Percentiles rank a stretch among this genome's conserved stretches.
phyloP scores from a whole-genome alignment of 2,329 filamentous ascomycete genomes.

The Fusarium oligoseptatum region DNA sequence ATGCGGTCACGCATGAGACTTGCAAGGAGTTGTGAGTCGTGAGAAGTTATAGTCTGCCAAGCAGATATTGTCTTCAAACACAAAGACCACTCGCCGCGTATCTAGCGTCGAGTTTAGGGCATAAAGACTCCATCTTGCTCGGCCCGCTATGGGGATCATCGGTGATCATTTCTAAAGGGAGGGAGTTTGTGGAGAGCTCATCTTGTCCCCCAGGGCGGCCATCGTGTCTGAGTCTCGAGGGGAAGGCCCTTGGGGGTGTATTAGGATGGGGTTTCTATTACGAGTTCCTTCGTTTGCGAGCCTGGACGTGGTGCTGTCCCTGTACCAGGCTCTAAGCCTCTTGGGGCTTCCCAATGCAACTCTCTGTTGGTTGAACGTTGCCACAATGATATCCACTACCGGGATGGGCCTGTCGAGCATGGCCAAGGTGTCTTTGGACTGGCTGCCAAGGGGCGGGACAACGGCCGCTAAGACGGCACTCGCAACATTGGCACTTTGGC shows the following conservation, averaged over 20 bases:
- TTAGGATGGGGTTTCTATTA: background rate
- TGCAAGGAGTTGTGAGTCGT: background rate
- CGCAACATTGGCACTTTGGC: conserved; percentile 17
- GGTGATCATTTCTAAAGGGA: conserved; percentile 2
- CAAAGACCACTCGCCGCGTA: background rate
- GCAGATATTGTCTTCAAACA: background rate
- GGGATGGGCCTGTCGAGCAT: conserved; percentile 12
- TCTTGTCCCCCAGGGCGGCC: background rate
- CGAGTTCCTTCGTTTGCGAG: background rate
- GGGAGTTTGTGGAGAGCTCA: conserved; percentile 6
- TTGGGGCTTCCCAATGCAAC: conserved; percentile 16
- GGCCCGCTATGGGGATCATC: conserved; percentile 9
- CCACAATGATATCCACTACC: conserved; percentile 1
- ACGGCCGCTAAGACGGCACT: conserved; percentile 33
- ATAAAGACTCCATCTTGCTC: background rate
- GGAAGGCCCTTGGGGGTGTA: background rate
- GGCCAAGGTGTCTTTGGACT: conserved; percentile 9
- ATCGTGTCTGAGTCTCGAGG: background rate
- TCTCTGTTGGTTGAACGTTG: conserved; percentile 17
- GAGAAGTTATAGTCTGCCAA: background rate
- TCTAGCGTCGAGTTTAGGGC: background rate
- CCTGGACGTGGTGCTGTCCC: background rate
- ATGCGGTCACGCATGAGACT: background rate
- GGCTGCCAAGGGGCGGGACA: conserved; percentile 22
- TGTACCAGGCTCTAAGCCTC: background rate